These are phyloP conservation scores for Schoenoplectus tabernaemontani DNA, from an alignment of 202 grass and related monocot species.

Conservation along the genomic window DNA sequence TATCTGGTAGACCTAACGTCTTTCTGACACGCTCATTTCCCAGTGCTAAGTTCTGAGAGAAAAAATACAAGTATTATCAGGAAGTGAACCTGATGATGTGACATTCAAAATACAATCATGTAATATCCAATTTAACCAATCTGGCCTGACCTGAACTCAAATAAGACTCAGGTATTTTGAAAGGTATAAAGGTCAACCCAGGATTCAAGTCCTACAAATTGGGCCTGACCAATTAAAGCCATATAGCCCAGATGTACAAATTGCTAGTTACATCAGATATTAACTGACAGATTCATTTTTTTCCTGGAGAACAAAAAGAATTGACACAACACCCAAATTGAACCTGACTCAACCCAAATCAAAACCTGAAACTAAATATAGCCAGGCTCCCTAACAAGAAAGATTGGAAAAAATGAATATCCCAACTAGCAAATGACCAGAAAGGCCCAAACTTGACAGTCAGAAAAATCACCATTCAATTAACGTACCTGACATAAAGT, in stretches of 20 bases:
- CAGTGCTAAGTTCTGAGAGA: slow-evolving; percentile 62
- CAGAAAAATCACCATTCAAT: neutral
- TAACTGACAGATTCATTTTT: neutral
- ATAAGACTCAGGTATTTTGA: neutral
- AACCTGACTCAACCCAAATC: neutral
- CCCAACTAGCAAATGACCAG: neutral
- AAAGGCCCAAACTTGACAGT: neutral
- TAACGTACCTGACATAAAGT: slow-evolving; percentile 62
- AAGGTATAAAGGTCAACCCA: neutral
- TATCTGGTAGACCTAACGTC: slow-evolving; percentile 51
- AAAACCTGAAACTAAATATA: neutral
- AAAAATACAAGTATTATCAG: slow-evolving; percentile 9
- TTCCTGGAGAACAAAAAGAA: neutral
- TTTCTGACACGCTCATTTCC: slow-evolving; percentile 37
- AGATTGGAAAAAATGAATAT: neutral
- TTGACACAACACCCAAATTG: neutral
- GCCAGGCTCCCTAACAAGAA: neutral
- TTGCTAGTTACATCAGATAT: neutral
- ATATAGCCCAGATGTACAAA: neutral
- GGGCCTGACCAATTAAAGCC: neutral
- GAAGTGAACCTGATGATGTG: neutral
- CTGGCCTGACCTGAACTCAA: neutral
- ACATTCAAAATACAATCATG: neutral
- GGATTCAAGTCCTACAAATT: neutral
- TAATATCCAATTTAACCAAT: neutral